Percentiles rank a stretch among this genome's conserved stretches.
phyloP scores from a whole-genome alignment of 2,329 filamentous ascomycete species.

The Penicillium sp. region DNA sequence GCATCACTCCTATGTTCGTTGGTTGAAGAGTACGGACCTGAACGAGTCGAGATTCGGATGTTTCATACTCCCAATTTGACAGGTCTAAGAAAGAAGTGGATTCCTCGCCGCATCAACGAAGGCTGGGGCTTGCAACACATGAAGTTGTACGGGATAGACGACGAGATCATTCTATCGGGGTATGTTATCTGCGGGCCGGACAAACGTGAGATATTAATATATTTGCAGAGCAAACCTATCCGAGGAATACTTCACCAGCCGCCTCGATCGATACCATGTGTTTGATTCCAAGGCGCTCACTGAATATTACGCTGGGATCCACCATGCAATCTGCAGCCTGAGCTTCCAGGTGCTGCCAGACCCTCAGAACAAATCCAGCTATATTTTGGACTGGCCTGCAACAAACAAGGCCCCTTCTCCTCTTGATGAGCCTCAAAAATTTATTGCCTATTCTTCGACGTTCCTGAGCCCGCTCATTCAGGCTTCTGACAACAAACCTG shows the following conservation, averaged over 20 bases:
- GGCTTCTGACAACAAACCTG: conserved; percentile 38
- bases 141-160: conserved; percentile 95
- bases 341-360: conserved; percentile 74
- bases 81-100: conserved; percentile 74
- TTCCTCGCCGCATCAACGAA: conserved; percentile 91
- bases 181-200: conserved; percentile 37
- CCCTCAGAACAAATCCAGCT: conserved; percentile 43
- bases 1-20: conserved; percentile 83
- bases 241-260: conserved; percentile 91
- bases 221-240: conserved; percentile 73
- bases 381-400: conserved; percentile 67
- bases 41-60: conserved; percentile 90
- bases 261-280: conserved; percentile 90
- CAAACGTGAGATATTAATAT: conserved; percentile 1
- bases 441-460: conserved; percentile 65
- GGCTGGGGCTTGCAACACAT: conserved; percentile 98
- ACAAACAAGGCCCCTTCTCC: conserved; percentile 74
- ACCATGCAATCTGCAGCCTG: conserved; percentile 71
- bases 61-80: conserved; percentile 97
- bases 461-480: conserved; percentile 66
- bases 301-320: conserved; percentile 76
- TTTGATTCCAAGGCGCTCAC: conserved; percentile 77
- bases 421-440: conserved; percentile 64
- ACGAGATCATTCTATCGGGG: conserved; percentile 93
- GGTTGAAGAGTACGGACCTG: conserved; percentile 76